Evolutionary conservation across 2,329 filamentous ascomycete genomes (phyloP).

Genomic region (Cladosporium austrohemisphaericum): DNA sequence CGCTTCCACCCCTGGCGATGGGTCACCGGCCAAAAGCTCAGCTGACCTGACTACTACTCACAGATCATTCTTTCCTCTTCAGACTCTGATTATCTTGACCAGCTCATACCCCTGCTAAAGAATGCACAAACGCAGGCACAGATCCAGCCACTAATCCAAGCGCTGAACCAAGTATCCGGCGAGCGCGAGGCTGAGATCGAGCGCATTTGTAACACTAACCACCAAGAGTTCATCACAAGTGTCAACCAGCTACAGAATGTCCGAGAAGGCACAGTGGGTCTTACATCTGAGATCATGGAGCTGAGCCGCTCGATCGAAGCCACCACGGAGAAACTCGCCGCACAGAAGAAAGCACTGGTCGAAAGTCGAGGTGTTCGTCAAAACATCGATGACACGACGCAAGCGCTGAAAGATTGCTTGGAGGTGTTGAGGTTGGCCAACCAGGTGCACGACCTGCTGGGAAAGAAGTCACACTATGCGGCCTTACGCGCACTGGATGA

Average conservation of each 20-base stretch:
- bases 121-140: slow-evolving; percentile 74
- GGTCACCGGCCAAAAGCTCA: not conserved
- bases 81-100: slow-evolving; percentile 91
- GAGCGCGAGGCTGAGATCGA: slow-evolving; percentile 91
- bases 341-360: slow-evolving; percentile 90
- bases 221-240: slow-evolving; percentile 91
- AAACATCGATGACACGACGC: slow-evolving; percentile 89
- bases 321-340: slow-evolving; percentile 89
- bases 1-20: not conserved
- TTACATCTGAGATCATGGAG: slow-evolving; percentile 87
- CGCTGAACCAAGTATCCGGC: slow-evolving; percentile 74
- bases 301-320: slow-evolving; percentile 92
- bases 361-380: slow-evolving; percentile 88
- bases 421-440: slow-evolving; percentile 91
- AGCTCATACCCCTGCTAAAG: slow-evolving; percentile 88
- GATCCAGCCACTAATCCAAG: slow-evolving; percentile 65
- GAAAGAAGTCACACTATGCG: slow-evolving; percentile 92
- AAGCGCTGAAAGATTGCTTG: slow-evolving; percentile 83
- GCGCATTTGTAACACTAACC: slow-evolving; percentile 87
- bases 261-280: slow-evolving; percentile 79
- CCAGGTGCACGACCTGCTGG: slow-evolving; percentile 84
- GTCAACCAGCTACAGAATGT: slow-evolving; percentile 92
- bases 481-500: slow-evolving; percentile 92
- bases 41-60: slow-evolving; percentile 18
- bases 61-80: slow-evolving; percentile 91